Evolutionary conservation across 768 basidiomycete genomes (phyloP).

Genomic region (Leccinum obscurum): DNA sequence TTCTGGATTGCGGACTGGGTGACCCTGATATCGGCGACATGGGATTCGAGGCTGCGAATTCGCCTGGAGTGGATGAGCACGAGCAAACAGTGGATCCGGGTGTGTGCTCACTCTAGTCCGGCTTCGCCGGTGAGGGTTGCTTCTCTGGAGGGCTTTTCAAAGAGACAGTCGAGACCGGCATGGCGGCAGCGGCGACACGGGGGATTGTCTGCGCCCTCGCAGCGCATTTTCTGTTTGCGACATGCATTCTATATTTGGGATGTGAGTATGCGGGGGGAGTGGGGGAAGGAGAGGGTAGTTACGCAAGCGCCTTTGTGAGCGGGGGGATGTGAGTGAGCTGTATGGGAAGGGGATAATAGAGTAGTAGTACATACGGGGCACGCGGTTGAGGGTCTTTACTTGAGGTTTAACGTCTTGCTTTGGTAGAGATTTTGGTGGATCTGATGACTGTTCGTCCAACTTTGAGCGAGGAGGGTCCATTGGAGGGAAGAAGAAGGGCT

Average conservation of each 20-base stretch:
- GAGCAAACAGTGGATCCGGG: neutral
- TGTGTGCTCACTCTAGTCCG: constrained; percentile 73
- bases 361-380: constrained; percentile 66
- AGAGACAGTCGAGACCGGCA: constrained; percentile 87
- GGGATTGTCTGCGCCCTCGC: constrained; percentile 94
- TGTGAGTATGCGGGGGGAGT: constrained; percentile 12
- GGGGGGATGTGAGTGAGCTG: constrained; percentile 11
- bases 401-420: constrained; percentile 74
- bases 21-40: constrained; percentile 80
- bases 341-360: neutral
- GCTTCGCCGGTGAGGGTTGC: constrained; percentile 87
- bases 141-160: constrained; percentile 91
- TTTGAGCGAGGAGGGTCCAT: constrained; percentile 38
- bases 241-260: constrained; percentile 74
- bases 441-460: constrained; percentile 50
- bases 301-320: neutral
- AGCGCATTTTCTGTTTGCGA: constrained; percentile 96
- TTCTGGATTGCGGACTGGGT: constrained; percentile 75
- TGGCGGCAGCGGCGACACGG: constrained; percentile 94
- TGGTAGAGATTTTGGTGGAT: constrained; percentile 31
- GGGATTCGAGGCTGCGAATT: constrained; percentile 83
- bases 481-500: neutral
- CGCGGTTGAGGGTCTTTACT: constrained; percentile 79
- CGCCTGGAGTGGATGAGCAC: constrained; percentile 53
- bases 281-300: neutral